Conservation (phyloP, 257 asterid species). For the Scutellaria galericulata region DNA sequence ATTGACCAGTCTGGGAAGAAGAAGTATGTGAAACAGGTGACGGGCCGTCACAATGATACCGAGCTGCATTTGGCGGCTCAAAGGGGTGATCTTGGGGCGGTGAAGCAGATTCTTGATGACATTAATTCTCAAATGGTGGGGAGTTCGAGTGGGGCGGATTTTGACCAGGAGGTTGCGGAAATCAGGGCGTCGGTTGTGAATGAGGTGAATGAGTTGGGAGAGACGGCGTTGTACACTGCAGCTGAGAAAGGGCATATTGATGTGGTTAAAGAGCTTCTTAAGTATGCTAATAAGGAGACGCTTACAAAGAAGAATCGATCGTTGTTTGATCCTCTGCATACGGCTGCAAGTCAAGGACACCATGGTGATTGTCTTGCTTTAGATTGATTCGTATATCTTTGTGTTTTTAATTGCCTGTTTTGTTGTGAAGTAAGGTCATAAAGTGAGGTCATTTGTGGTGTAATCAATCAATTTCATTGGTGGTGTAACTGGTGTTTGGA, state of each 20-base stretch:
- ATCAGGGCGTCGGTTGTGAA: slow-evolving; percentile 59
- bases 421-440: background rate
- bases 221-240: slow-evolving; percentile 58
- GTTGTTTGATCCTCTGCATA: slow-evolving; percentile 65
- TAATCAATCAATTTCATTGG: background rate
- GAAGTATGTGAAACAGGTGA: slow-evolving; percentile 66
- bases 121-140: slow-evolving; percentile 59
- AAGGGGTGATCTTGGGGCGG: slow-evolving; percentile 63
- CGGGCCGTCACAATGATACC: slow-evolving; percentile 66
- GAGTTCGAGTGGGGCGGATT: slow-evolving; percentile 47
- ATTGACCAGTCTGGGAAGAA: slow-evolving; percentile 55
- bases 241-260: slow-evolving; percentile 64
- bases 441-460: background rate
- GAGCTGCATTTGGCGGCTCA: slow-evolving; percentile 75
- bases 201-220: slow-evolving; percentile 69
- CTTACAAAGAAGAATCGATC: slow-evolving; percentile 57
- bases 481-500: no score
- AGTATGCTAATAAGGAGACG: slow-evolving; percentile 52
- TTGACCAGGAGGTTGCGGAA: slow-evolving; percentile 59
- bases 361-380: slow-evolving; percentile 51
- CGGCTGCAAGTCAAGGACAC: slow-evolving; percentile 67
- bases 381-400: background rate
- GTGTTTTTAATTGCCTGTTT: background rate
- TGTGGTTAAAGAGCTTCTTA: slow-evolving; percentile 60
- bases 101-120: slow-evolving; percentile 59